Percentiles rank a stretch among this genome's conserved stretches.
These are phyloP conservation scores for Sclerotinia glacialis DNA, from an alignment of 2,329 filamentous ascomycete genomes.

Conservation along the genomic window DNA sequence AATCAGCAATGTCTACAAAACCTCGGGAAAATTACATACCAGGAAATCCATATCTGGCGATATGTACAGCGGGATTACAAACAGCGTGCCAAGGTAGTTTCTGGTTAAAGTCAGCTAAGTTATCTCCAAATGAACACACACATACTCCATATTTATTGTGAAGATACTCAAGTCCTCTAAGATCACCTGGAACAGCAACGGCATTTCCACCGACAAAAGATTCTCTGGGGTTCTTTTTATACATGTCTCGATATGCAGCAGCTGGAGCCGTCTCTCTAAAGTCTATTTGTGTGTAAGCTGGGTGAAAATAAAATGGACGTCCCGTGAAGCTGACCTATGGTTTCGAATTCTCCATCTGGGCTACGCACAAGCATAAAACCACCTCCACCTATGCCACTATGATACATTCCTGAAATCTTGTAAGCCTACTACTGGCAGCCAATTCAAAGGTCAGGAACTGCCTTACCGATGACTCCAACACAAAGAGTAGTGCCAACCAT, in stretches of 20 bases:
- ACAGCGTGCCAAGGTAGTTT: constrained; percentile 67
- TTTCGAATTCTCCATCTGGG: constrained; percentile 72
- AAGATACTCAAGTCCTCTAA: constrained; percentile 75
- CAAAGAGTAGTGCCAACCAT: constrained; percentile 72
- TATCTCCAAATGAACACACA: neutral
- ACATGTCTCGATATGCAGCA: constrained; percentile 83
- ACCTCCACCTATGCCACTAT: constrained; percentile 81
- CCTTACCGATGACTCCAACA: constrained; percentile 64
- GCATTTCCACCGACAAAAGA: constrained; percentile 73
- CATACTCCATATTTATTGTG: constrained; percentile 67
- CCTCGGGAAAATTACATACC: constrained; percentile 26
- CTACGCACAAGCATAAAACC: constrained; percentile 83
- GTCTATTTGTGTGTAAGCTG: constrained; percentile 47
- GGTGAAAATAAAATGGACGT: neutral
- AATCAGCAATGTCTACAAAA: constrained; percentile 23
- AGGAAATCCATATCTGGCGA: constrained; percentile 71
- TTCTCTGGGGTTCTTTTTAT: constrained; percentile 61
- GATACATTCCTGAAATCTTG: constrained; percentile 60
- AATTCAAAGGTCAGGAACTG: constrained; percentile 18
- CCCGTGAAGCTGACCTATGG: constrained; percentile 48
- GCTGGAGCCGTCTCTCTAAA: constrained; percentile 86
- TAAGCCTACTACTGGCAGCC: constrained; percentile 7
- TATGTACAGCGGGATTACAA: constrained; percentile 68
- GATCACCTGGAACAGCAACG: constrained; percentile 68
- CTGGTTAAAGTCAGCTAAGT: constrained; percentile 36